Evolutionary conservation across 2,329 filamentous ascomycete genomes (phyloP).

Genomic region (Chaetomiaceae sp.): DNA sequence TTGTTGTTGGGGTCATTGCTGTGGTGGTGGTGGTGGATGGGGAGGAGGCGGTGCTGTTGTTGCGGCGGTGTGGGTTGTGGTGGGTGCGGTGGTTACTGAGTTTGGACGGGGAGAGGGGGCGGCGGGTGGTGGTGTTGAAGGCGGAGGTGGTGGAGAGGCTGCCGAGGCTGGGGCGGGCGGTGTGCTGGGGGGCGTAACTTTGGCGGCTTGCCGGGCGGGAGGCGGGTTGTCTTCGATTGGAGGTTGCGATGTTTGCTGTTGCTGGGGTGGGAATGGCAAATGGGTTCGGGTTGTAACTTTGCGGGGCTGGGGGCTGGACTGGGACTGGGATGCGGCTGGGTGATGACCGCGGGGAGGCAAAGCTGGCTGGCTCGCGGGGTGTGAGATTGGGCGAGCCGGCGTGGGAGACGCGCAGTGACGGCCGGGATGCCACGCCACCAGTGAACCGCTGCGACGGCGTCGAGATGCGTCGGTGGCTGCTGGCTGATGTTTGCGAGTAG

Average conservation of each 20-base stretch:
- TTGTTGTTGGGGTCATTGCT: slow-evolving; percentile 2
- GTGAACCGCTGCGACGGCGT: slow-evolving; percentile 35
- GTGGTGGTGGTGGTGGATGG: slow-evolving; percentile 27
- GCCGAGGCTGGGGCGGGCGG: slow-evolving; percentile 15
- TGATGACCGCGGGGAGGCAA: slow-evolving; percentile 41
- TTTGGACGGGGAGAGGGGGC: slow-evolving; percentile 16
- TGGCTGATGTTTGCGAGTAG: slow-evolving; percentile 19
- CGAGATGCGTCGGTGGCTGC: slow-evolving; percentile 38
- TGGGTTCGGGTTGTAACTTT: slow-evolving; percentile 14
- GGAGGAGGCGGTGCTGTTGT: slow-evolving; percentile 39
- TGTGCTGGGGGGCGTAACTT: slow-evolving; percentile 3
- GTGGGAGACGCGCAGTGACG: slow-evolving; percentile 37
- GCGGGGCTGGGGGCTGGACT: slow-evolving; percentile 13
- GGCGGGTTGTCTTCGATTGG: slow-evolving; percentile 7
- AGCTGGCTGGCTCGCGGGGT: slow-evolving; percentile 44
- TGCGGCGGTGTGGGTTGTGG: no score
- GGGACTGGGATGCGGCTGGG: slow-evolving; percentile 42
- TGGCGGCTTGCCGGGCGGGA: slow-evolving; percentile 21
- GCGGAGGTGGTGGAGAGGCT: no score
- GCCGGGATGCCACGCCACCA: slow-evolving; percentile 20
- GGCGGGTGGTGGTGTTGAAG: no score
- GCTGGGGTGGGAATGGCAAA: slow-evolving; percentile 16
- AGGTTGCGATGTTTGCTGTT: neutral
- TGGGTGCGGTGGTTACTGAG: slow-evolving; percentile 7
- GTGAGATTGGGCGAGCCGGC: slow-evolving; percentile 39